These are phyloP conservation scores for Moricandia moricandioides DNA, from an alignment of 345 rosid species.

Conservation along the genomic window DNA sequence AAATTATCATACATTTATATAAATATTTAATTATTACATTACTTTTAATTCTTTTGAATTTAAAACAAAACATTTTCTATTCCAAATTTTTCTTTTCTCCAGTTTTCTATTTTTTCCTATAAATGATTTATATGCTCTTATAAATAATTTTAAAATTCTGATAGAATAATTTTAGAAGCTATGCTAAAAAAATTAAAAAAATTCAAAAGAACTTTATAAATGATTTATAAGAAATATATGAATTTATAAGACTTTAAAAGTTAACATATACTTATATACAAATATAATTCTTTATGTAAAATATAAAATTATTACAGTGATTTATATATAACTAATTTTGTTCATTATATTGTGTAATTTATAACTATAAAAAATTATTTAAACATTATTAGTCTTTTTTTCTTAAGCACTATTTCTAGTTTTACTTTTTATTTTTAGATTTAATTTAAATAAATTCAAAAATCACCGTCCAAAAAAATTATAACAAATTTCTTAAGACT, in stretches of 20 bases:
- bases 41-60: too few relatives aligned
- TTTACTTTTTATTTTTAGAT: too few relatives aligned
- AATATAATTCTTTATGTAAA: neutral
- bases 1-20: neutral
- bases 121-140: neutral
- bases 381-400: too few relatives aligned
- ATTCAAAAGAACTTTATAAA: too few relatives aligned
- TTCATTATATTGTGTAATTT: too few relatives aligned
- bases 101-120: neutral
- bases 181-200: too few relatives aligned
- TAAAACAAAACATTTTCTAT: neutral
- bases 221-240: neutral
- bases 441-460: too few relatives aligned
- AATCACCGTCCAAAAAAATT: too few relatives aligned
- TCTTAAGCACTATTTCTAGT: neutral
- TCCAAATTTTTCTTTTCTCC: neutral
- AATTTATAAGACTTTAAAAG: too few relatives aligned
- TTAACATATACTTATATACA: neutral
- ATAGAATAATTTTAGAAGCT: neutral
- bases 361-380: neutral
- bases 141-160: neutral
- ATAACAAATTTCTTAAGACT: too few relatives aligned
- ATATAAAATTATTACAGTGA: neutral
- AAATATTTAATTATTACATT: neutral
- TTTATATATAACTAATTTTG: too few relatives aligned